Percentiles rank a stretch among this genome's conserved stretches.
Conservation (phyloP, 2,329 filamentous ascomycete species). For the Nannizziopsis barbatae region DNA sequence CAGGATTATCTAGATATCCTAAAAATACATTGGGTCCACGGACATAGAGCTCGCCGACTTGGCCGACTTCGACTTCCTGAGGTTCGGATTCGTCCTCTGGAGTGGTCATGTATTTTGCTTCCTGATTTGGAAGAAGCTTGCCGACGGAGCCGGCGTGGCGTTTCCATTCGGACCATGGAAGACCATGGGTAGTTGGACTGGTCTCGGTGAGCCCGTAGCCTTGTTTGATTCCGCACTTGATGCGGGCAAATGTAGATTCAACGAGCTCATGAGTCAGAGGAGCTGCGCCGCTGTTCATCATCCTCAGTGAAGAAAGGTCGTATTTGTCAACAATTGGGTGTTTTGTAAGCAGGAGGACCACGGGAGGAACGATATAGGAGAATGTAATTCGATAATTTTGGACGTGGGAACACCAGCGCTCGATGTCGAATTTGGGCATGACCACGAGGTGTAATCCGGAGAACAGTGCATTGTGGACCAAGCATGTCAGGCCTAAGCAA, state of each 20-base stretch:
- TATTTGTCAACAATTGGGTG: constrained; percentile 68
- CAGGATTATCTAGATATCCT: constrained; percentile 50
- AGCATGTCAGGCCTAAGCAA: constrained; percentile 52
- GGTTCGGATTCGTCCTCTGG: constrained; percentile 40
- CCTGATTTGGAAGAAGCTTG: constrained; percentile 63
- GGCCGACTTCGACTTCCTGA: constrained; percentile 49
- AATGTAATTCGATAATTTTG: constrained; percentile 67
- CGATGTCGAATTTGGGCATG: constrained; percentile 70
- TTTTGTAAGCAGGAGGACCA: constrained; percentile 70
- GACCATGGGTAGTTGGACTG: constrained; percentile 64
- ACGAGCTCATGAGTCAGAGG: constrained; percentile 73
- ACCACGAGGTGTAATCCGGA: constrained; percentile 56
- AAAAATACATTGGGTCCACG: constrained; percentile 54
- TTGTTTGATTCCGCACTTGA: constrained; percentile 76
- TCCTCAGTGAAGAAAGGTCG: constrained; percentile 64
- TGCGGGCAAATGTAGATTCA: constrained; percentile 59
- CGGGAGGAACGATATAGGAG: constrained; percentile 70
- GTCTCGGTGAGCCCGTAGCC: constrained; percentile 87
- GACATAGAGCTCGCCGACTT: constrained; percentile 59
- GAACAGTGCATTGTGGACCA: constrained; percentile 58
- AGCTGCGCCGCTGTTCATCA: constrained; percentile 79
- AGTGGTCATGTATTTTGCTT: constrained; percentile 63
- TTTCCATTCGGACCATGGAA: constrained; percentile 65
- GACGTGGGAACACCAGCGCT: constrained; percentile 64
- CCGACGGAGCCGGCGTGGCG: constrained; percentile 68